phyloP scores from a whole-genome alignment of 2,329 filamentous ascomycete species.

The Orbilia ellipsospora region DNA sequence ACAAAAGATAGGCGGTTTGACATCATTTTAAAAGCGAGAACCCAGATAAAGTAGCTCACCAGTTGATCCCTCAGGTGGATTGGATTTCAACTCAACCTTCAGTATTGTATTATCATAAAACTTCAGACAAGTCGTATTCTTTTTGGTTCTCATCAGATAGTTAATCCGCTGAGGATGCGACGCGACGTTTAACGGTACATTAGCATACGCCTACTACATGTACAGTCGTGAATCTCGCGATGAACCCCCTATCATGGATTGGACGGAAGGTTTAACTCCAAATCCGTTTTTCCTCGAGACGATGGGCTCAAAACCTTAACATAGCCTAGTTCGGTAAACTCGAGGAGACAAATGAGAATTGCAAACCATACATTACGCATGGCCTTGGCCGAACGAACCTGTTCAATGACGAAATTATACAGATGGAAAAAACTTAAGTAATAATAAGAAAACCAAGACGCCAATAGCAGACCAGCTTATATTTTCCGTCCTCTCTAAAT shows the following conservation, averaged over 20 bases:
- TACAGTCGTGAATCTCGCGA: constrained; percentile 40
- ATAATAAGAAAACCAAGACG: constrained; percentile 1
- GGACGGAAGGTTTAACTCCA: constrained; percentile 14
- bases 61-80: constrained; percentile 25
- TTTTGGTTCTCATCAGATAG: not conserved
- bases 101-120: not conserved
- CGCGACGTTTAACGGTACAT: constrained; percentile 1
- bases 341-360: constrained; percentile 3
- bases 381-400: constrained; percentile 10
- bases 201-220: not conserved
- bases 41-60: constrained; percentile 19
- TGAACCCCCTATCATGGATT: constrained; percentile 24
- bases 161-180: not conserved
- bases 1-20: constrained; percentile 27
- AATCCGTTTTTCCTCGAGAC: not conserved
- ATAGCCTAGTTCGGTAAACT: constrained; percentile 1
- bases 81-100: not conserved
- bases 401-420: constrained; percentile 51
- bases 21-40: constrained; percentile 13
- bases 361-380: constrained; percentile 24
- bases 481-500: constrained; percentile 1
- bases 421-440: constrained; percentile 6
- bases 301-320: constrained; percentile 1
- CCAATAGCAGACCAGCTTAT: constrained; percentile 25
- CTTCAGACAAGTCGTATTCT: not conserved